Evolutionary conservation across 78 protist genomes (phyloP).

Genomic region (Capsaspora owczarzaki): DNA sequence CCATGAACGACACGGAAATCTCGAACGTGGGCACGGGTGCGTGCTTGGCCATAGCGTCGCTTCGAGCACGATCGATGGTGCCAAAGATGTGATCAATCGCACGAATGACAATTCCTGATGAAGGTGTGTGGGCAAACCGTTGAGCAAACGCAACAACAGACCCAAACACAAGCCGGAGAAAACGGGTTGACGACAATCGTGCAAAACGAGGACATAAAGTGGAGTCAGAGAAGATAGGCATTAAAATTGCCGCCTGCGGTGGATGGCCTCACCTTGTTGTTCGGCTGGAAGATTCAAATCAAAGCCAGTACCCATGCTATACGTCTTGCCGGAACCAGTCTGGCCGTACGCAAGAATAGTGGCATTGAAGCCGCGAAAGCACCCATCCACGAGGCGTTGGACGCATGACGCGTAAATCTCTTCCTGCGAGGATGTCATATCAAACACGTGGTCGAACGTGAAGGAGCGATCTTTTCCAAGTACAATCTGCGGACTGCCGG

Average conservation of each 20-base stretch:
- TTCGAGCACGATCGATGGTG: not conserved
- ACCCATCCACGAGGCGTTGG: not conserved
- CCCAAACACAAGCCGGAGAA: not conserved
- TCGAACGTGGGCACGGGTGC: not conserved
- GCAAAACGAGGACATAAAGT: no score
- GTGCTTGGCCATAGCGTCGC: no score
- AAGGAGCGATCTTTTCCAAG: not conserved
- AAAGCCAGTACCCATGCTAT: slow-evolving; percentile 36
- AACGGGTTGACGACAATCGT: not conserved
- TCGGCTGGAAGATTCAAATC: not conserved
- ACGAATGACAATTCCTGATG: no score
- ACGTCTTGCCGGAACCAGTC: slow-evolving; percentile 43
- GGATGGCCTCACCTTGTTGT: not conserved
- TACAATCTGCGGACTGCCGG: not conserved
- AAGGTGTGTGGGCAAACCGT: no score
- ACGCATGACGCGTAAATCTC: slow-evolving; percentile 14
- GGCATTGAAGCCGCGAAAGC: slow-evolving; percentile 40
- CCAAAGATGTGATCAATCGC: not conserved
- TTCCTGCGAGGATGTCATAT: not conserved
- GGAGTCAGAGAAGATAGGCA: not conserved
- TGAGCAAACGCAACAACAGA: not conserved
- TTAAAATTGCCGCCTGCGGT: not conserved
- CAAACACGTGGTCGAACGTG: slow-evolving; percentile 6
- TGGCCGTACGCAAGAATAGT: slow-evolving; percentile 50
- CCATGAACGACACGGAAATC: slow-evolving; percentile 30